Percentiles rank a stretch among this genome's conserved stretches.
phyloP scores from a whole-genome alignment of 2,329 filamentous ascomycete species.

The Sporothrix curviconia region DNA sequence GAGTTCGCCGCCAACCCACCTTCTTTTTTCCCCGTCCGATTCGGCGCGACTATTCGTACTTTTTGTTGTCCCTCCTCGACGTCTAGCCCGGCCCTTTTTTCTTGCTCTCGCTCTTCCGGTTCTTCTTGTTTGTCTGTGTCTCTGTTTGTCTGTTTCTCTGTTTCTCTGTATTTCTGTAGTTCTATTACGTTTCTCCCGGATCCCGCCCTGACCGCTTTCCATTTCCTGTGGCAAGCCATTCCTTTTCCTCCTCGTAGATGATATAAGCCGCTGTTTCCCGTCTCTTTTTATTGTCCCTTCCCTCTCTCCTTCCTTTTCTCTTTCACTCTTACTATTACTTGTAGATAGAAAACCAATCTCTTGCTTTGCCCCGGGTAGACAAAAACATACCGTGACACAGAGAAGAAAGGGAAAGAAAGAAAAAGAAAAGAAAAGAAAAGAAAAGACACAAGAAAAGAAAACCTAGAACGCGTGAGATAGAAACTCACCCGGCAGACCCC shows the following conservation, averaged over 20 bases:
- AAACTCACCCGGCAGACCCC: not conserved
- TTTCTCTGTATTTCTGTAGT: not conserved
- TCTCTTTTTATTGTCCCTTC: not conserved
- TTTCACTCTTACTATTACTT: not conserved
- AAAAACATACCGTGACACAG: not conserved
- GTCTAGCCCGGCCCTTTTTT: not conserved
- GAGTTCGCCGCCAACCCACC: too few species aligned
- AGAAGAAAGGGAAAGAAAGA: too few species aligned
- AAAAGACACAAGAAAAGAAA: too few species aligned
- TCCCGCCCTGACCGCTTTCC: not conserved
- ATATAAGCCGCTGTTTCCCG: slow-evolving; percentile 1
- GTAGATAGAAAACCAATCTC: too few species aligned
- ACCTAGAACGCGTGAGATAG: too few species aligned
- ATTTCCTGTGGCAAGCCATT: not conserved
- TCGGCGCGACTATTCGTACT: not conserved
- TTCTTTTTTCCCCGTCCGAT: not conserved
- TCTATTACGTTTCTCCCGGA: not conserved
- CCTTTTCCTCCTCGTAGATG: not conserved
- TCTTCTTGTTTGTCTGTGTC: not conserved
- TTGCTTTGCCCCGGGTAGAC: not conserved
- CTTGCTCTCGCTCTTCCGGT: not conserved
- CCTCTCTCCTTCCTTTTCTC: not conserved
- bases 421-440: too few species aligned
- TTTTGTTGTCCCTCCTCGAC: not conserved
- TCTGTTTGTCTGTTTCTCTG: not conserved